phyloP scores from a whole-genome alignment of 768 basidiomycete species.

The Mycena leptocephala region DNA sequence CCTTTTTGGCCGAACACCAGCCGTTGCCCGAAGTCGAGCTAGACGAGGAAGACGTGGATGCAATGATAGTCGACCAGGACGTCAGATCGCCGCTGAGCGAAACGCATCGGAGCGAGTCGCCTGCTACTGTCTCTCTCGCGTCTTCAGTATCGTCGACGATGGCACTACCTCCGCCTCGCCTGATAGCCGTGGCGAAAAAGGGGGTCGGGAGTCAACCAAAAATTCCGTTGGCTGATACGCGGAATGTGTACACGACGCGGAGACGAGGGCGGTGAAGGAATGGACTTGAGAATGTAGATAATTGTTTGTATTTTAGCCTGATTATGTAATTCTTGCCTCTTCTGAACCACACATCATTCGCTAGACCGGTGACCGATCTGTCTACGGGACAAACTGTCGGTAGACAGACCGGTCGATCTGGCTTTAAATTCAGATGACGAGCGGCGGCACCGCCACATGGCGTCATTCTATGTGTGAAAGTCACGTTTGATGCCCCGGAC shows the following conservation, averaged over 20 bases:
- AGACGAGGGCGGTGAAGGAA: slow-evolving; percentile 35
- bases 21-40: slow-evolving; percentile 50
- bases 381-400: too few relatives aligned
- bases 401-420: too few relatives aligned
- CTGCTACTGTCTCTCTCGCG: slow-evolving; percentile 50
- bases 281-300: background rate
- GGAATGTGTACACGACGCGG: slow-evolving; percentile 59
- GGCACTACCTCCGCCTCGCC: slow-evolving; percentile 37
- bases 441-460: too few relatives aligned
- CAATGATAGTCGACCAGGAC: slow-evolving; percentile 32
- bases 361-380: too few relatives aligned
- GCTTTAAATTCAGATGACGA: too few relatives aligned
- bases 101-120: slow-evolving; percentile 31
- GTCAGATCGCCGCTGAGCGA: slow-evolving; percentile 31
- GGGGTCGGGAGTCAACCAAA: slow-evolving; percentile 28
- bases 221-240: slow-evolving; percentile 58
- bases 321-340: background rate
- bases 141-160: slow-evolving; percentile 59
- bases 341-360: too few relatives aligned
- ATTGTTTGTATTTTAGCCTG: background rate
- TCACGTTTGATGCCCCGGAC: too few relatives aligned
- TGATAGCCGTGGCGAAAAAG: slow-evolving; percentile 35
- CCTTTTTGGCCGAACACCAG: slow-evolving; percentile 56
- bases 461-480: too few relatives aligned
- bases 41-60: slow-evolving; percentile 43